Evolutionary conservation across 768 basidiomycete species (phyloP), one percentile per base, ranked within the genome.

Genomic region (Pilatotrama ljubarskyi): DNA sequence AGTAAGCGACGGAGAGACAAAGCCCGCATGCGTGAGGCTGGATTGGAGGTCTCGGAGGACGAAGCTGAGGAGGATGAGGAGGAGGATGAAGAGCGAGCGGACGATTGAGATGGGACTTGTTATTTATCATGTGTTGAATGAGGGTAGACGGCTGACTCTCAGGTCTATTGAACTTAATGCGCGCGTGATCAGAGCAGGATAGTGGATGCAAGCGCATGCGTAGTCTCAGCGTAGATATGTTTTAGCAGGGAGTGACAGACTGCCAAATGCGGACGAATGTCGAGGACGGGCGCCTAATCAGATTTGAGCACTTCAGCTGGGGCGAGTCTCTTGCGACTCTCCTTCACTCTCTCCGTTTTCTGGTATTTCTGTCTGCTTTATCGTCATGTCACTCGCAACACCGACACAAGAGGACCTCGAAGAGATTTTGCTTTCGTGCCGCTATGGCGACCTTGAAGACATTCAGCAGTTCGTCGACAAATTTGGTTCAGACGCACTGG

Each of bases 21-120:
- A 77, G 80, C 73, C 47, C 78, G 81, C 64, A 83, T 99, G 78
- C 78, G 81, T 68, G 84, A 82, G 57, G 83, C 82, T 10, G 91
- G 91, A 0, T 58, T 93, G 71, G 95, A 95, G 35, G 95, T 98
- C 1, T 95, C 92, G 0, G 96, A 98, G 67, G 95, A 95, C 58
- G 97, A 95, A 58, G 92, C 75, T 0, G 93, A 90, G 3, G 91
- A 85, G 1, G 83, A 77, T 0, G 82, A 75, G 0, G 75, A 72
- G 0, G 73, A 67, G 4, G 71, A 71, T 11, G 63, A 64, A 7
- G 55, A 54, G 26, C 42, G 48, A 51, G 14, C 38, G n/a, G 22
- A 3, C 15, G 5, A 15, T n/a, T 17, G 17, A n/a, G n/a, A n/a
- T n/a, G n/a, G n/a, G n/a, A n/a, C 24, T 20, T 24, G 22, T 15